These are phyloP conservation scores for Tetracentron sinense DNA, from an alignment of 164 flowering plant species.

Conservation along the genomic window DNA sequence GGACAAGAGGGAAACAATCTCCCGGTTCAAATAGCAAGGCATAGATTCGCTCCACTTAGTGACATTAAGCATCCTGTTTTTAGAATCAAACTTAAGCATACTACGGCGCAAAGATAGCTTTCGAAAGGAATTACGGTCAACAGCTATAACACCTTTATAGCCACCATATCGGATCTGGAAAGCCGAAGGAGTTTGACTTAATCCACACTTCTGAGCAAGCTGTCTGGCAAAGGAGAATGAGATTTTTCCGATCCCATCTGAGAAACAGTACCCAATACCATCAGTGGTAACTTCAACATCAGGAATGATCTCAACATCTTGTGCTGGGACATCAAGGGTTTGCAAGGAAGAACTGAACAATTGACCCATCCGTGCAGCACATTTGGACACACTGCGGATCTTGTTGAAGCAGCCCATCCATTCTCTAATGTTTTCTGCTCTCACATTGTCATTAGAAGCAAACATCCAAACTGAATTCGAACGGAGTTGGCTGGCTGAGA, in stretches of 20 bases:
- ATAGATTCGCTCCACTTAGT: constrained; percentile 66
- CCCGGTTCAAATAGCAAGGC: constrained; percentile 90
- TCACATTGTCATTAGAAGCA: constrained; percentile 75
- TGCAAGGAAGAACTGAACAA: constrained; percentile 81
- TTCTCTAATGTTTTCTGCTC: constrained; percentile 63
- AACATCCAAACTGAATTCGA: constrained; percentile 97
- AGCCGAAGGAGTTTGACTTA: constrained; percentile 67
- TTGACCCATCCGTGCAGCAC: constrained; percentile 99
- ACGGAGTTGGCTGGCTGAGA: constrained; percentile 96
- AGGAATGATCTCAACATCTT: constrained; percentile 70
- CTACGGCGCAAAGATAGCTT: constrained; percentile 80
- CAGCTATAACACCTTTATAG: constrained; percentile 89
- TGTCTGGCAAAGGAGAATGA: constrained; percentile 62
- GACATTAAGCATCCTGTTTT: constrained; percentile 72
- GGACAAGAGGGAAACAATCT: constrained; percentile 72
- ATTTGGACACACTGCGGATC: constrained; percentile 79
- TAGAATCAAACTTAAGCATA: constrained; percentile 88
- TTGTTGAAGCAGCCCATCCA: constrained; percentile 94
- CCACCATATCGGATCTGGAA: constrained; percentile 98
- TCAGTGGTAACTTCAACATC: constrained; percentile 66
- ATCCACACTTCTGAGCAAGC: constrained; percentile 66
- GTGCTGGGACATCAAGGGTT: constrained; percentile 47
- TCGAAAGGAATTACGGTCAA: constrained; percentile 70
- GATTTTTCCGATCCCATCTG: constrained; percentile 96
- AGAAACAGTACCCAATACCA: constrained; percentile 77